Percentiles rank a stretch among this genome's conserved stretches.
phyloP scores from a whole-genome alignment of 2,329 filamentous ascomycete species.

The Colletotrichum sp. region DNA sequence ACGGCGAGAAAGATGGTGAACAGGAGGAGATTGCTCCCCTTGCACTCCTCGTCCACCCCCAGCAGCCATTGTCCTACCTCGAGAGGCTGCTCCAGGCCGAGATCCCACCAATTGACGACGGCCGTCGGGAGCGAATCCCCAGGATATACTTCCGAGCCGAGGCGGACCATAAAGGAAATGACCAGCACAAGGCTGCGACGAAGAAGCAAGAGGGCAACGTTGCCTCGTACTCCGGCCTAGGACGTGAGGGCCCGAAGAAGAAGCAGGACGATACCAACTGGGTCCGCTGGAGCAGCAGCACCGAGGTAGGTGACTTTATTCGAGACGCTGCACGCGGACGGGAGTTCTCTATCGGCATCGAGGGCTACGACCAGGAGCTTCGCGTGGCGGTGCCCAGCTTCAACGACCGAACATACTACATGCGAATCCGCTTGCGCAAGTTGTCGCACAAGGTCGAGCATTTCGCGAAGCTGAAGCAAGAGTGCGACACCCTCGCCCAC shows the following conservation, averaged over 20 bases:
- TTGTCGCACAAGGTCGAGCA: slow-evolving; percentile 71
- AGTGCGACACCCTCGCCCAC: slow-evolving; percentile 82
- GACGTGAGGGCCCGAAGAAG: slow-evolving; percentile 60
- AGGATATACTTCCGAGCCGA: slow-evolving; percentile 81
- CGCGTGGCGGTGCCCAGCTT: slow-evolving; percentile 85
- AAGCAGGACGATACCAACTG: slow-evolving; percentile 55
- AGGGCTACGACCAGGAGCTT: slow-evolving; percentile 69
- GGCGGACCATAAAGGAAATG: slow-evolving; percentile 57
- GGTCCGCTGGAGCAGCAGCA: slow-evolving; percentile 87
- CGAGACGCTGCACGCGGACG: slow-evolving; percentile 84
- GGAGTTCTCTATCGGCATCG: slow-evolving; percentile 85
- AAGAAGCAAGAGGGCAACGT: slow-evolving; percentile 47
- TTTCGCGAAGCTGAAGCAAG: slow-evolving; percentile 76
- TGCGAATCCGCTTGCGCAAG: slow-evolving; percentile 77
- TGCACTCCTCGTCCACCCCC: slow-evolving; percentile 84
- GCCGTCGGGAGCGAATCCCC: slow-evolving; percentile 72
- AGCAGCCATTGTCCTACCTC: slow-evolving; percentile 89
- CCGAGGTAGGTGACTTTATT: slow-evolving; percentile 94
- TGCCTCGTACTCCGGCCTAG: slow-evolving; percentile 74
- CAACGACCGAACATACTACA: slow-evolving; percentile 87
- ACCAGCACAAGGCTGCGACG: slow-evolving; percentile 24
- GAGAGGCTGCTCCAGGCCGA: slow-evolving; percentile 90
- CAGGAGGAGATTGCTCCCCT: slow-evolving; percentile 72
- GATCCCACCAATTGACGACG: slow-evolving; percentile 71
- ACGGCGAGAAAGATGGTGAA: slow-evolving; percentile 23